phyloP scores from a whole-genome alignment of 257 asterid species.

The Capsicum baccatum region DNA sequence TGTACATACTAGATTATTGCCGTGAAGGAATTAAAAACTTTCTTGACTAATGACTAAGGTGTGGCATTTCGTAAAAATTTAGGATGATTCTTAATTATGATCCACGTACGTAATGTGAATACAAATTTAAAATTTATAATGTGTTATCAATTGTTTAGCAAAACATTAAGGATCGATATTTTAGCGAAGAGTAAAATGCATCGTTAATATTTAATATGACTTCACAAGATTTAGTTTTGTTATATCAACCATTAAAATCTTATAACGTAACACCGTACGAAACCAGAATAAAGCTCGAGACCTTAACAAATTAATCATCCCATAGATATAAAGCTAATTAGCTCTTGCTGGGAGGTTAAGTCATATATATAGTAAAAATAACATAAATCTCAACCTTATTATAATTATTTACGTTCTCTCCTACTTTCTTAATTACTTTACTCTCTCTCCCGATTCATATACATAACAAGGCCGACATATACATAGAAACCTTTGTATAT shows the following conservation, averaged over 20 bases:
- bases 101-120: neutral
- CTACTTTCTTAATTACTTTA: too few species aligned
- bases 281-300: neutral
- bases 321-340: neutral
- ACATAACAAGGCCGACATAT: too few species aligned
- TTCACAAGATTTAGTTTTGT: too few species aligned
- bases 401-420: too few species aligned
- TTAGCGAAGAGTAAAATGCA: too few species aligned
- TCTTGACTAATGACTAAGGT: neutral
- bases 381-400: too few species aligned
- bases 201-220: too few species aligned
- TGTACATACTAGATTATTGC: neutral
- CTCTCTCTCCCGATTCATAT: too few species aligned
- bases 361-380: too few species aligned
- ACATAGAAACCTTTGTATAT: too few species aligned
- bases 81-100: constrained; percentile 9
- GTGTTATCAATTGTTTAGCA: neutral
- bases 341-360: too few species aligned
- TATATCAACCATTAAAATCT: neutral
- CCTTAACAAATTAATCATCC: neutral
- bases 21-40: constrained; percentile 11
- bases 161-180: too few species aligned
- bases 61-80: neutral
- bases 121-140: neutral
- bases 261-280: neutral